A percentile compares a stretch with the other conserved stretches of the same genome.
Conservation (phyloP, 768 basidiomycete genomes). For the Mycena polygramma region DNA sequence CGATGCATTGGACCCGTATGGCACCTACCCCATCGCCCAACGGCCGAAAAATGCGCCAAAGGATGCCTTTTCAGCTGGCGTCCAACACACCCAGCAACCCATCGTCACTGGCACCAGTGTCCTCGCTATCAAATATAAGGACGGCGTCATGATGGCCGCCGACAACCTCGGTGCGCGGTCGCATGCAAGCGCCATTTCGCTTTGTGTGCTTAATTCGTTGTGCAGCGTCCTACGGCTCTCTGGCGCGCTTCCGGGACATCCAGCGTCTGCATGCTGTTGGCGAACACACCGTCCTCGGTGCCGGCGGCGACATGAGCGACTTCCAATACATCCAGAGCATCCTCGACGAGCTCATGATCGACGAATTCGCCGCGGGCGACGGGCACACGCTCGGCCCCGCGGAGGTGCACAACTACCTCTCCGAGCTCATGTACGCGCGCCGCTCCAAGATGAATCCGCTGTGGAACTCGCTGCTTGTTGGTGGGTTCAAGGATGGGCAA, state of each 20-base stretch:
- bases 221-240: slow-evolving; percentile 94
- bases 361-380: slow-evolving; percentile 87
- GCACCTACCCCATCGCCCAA: neutral
- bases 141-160: slow-evolving; percentile 98
- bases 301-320: slow-evolving; percentile 97
- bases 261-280: slow-evolving; percentile 91
- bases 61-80: no score
- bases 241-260: slow-evolving; percentile 96
- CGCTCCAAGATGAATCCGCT: slow-evolving; percentile 92
- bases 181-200: neutral
- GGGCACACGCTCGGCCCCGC: slow-evolving; percentile 86
- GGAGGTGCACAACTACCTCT: slow-evolving; percentile 94
- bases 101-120: slow-evolving; percentile 98
- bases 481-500: slow-evolving; percentile 89
- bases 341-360: slow-evolving; percentile 82
- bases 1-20: no score
- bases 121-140: slow-evolving; percentile 93
- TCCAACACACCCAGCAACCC: slow-evolving; percentile 91
- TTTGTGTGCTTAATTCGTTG: neutral
- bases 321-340: slow-evolving; percentile 91
- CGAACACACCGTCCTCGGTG: slow-evolving; percentile 87
- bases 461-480: slow-evolving; percentile 96
- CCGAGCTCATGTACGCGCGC: slow-evolving; percentile 90
- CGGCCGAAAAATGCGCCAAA: neutral
- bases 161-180: slow-evolving; percentile 88